Conservation (phyloP, 441 rosid genomes). For the Manihot esculenta region DNA sequence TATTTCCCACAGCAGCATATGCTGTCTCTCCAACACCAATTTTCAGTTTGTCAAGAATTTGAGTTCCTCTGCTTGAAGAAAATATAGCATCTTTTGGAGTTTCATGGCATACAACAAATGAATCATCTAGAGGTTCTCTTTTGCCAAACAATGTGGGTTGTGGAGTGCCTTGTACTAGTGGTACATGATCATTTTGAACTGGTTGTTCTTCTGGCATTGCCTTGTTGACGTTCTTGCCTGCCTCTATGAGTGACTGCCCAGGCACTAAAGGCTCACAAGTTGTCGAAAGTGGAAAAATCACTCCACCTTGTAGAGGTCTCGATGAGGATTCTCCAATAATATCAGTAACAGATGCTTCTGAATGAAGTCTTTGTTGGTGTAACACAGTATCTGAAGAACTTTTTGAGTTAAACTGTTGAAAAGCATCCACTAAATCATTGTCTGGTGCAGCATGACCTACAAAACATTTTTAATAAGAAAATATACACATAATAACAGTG, state of each 20-base stretch:
- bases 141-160: background rate
- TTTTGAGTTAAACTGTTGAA: background rate
- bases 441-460: background rate
- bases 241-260: conserved; percentile 7
- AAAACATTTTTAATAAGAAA: background rate
- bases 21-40: background rate
- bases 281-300: background rate
- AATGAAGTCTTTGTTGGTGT: background rate
- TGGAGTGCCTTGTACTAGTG: conserved; percentile 6
- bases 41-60: background rate
- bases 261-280: conserved; percentile 1
- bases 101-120: conserved; percentile 4
- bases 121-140: background rate
- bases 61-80: conserved; percentile 16
- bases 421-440: background rate
- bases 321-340: conserved; percentile 2
- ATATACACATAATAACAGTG: background rate
- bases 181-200: conserved; percentile 2
- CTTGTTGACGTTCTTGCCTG: background rate
- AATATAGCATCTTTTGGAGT: background rate
- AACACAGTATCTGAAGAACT: background rate
- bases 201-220: background rate
- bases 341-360: background rate
- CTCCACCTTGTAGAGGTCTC: background rate
- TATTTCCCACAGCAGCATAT: conserved; percentile 3